Evolutionary conservation across 1,284 basidiomycete species (phyloP).

Genomic region (Papiliotrema nemorosa): DNA sequence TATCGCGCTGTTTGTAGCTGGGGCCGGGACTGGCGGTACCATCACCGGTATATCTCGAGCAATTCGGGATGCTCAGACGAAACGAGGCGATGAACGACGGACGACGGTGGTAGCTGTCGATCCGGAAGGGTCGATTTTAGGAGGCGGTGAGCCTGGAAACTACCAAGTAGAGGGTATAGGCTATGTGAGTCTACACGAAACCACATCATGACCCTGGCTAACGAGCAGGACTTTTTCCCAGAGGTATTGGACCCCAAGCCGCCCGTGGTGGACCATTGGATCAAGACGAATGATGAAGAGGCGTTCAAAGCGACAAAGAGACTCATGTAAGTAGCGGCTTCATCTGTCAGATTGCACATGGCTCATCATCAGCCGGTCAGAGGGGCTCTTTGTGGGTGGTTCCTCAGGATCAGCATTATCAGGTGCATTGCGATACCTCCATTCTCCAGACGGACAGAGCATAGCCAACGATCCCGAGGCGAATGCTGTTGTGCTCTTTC

Average conservation of each 20-base stretch:
- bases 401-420: constrained; percentile 81
- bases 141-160: constrained; percentile 56
- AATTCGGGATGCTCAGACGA: constrained; percentile 60
- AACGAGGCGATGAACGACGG: constrained; percentile 8
- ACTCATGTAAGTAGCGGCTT: constrained; percentile 58
- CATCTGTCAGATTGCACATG: neutral
- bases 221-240: constrained; percentile 72
- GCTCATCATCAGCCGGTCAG: constrained; percentile 53
- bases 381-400: constrained; percentile 88
- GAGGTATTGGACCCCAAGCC: constrained; percentile 56
- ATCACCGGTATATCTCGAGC: constrained; percentile 81
- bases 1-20: constrained; percentile 80
- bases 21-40: constrained; percentile 93
- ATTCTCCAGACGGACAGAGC: constrained; percentile 58
- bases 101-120: constrained; percentile 75
- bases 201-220: constrained; percentile 3
- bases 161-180: constrained; percentile 94
- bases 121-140: constrained; percentile 86
- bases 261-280: constrained; percentile 62
- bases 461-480: constrained; percentile 66
- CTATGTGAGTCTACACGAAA: constrained; percentile 35
- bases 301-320: constrained; percentile 71
- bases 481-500: constrained; percentile 85
- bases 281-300: constrained; percentile 80
- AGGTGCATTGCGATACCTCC: constrained; percentile 75